A percentile compares a stretch with the other conserved stretches of the same genome.
Evolutionary conservation across 2,329 filamentous ascomycete genomes (phyloP).

Genomic region (Plenodomus lindquistii): DNA sequence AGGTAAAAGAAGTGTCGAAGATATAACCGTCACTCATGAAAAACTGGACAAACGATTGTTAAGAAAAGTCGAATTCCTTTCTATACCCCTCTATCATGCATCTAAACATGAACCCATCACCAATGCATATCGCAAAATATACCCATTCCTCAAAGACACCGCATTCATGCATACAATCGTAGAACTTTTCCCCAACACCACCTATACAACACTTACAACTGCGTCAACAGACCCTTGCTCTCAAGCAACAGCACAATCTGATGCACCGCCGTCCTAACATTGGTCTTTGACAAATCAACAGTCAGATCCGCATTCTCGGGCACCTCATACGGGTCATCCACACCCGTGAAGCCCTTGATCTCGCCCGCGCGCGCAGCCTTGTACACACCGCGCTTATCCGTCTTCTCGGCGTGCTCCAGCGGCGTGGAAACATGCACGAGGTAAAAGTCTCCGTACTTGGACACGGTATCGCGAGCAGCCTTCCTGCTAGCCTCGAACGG

Average conservation of each 20-base stretch:
- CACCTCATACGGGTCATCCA: slow-evolving; percentile 93
- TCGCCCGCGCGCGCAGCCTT: slow-evolving; percentile 79
- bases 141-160: too few relatives aligned
- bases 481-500: slow-evolving; percentile 81
- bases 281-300: slow-evolving; percentile 84
- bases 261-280: slow-evolving; percentile 90
- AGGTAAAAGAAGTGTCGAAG: slow-evolving; percentile 4
- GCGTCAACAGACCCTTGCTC: slow-evolving; percentile 82
- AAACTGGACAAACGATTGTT: background rate
- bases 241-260: slow-evolving; percentile 94
- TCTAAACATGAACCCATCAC: background rate
- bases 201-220: slow-evolving; percentile 36
- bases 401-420: slow-evolving; percentile 91
- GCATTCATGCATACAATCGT: background rate
- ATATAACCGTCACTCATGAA: slow-evolving; percentile 2
- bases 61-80: too few relatives aligned
- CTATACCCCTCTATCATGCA: background rate
- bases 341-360: slow-evolving; percentile 97
- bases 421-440: slow-evolving; percentile 93
- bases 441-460: slow-evolving; percentile 90
- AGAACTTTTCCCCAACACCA: background rate
- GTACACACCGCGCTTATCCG: slow-evolving; percentile 91
- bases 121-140: background rate
- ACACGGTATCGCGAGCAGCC: slow-evolving; percentile 80
- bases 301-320: slow-evolving; percentile 80